phyloP scores from a whole-genome alignment of 2,329 filamentous ascomycete species.

The Alternaria consortialis region DNA sequence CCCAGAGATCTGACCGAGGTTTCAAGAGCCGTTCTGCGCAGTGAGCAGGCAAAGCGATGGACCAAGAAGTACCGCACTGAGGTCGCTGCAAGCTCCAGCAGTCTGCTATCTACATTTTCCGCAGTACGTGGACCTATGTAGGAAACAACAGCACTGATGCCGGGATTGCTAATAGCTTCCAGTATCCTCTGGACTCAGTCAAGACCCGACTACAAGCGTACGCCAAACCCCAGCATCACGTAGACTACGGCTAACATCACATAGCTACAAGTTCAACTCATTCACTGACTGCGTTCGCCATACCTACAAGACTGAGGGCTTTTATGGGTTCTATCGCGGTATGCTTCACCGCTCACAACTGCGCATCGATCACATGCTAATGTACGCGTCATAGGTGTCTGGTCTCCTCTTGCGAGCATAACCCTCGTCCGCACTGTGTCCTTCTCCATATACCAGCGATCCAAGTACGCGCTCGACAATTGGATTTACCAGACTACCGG shows the following conservation, averaged over 20 bases:
- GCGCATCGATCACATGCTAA: conserved; percentile 15
- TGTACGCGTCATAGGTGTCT: conserved; percentile 64
- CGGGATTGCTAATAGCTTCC: conserved; percentile 30
- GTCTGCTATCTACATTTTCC: conserved; percentile 77
- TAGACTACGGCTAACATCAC: conserved; percentile 25
- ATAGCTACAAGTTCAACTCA: conserved; percentile 74
- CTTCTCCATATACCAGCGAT: conserved; percentile 80
- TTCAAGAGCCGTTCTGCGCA: conserved; percentile 47
- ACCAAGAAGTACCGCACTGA: conserved; percentile 82
- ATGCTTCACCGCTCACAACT: conserved; percentile 36
- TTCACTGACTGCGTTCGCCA: conserved; percentile 77
- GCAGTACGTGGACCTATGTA: conserved; percentile 59
- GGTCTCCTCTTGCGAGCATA: conserved; percentile 80
- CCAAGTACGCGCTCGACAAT: conserved; percentile 76
- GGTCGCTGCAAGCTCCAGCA: conserved; percentile 79
- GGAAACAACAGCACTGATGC: no score
- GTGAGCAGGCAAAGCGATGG: conserved; percentile 62
- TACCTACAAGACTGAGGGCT: conserved; percentile 70
- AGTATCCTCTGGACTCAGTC: conserved; percentile 86
- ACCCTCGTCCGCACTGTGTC: conserved; percentile 80
- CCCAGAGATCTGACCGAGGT: conserved; percentile 52
- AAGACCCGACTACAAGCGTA: conserved; percentile 87
- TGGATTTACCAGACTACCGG: conserved; percentile 72
- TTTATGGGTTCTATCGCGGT: conserved; percentile 64
- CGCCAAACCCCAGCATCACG: conserved; percentile 21